These are phyloP conservation scores for Lipomyces sp. DNA, from an alignment of 805 yeast species.

Conservation along the genomic window DNA sequence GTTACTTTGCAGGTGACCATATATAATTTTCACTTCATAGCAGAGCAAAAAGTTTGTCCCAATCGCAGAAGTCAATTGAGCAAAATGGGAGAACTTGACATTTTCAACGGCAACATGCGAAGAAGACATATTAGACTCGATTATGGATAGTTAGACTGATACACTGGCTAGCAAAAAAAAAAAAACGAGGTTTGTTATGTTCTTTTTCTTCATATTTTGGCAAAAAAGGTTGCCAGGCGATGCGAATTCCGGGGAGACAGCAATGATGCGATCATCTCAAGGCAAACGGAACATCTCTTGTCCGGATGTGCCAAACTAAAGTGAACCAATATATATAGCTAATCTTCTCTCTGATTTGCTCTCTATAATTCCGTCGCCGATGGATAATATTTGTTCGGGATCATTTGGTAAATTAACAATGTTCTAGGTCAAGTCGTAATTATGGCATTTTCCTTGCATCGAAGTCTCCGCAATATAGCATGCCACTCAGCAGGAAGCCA, in stretches of 20 bases:
- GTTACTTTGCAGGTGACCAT: neutral
- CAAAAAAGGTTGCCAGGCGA: neutral
- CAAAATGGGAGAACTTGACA: neutral
- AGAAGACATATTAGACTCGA: neutral
- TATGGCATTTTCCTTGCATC: neutral
- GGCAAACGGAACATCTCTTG: neutral
- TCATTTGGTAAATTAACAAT: neutral
- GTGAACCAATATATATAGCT: slow-evolving; percentile 17
- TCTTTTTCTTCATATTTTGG: neutral
- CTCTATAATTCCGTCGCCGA: neutral
- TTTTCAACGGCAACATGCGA: neutral
- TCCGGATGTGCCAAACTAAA: slow-evolving; percentile 6
- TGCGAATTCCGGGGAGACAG: neutral
- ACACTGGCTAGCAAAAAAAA: neutral
- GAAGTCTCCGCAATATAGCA: neutral
- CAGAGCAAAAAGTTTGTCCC: too few species aligned
- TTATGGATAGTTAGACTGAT: neutral
- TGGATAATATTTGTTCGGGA: neutral
- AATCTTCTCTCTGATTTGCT: slow-evolving; percentile 35
- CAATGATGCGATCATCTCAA: slow-evolving; percentile 14
- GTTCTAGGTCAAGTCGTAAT: neutral
- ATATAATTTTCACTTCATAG: neutral
- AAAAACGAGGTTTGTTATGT: neutral
- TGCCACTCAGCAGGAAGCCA: neutral
- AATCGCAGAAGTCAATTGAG: too few species aligned